Evolutionary conservation across 1,139 yeast genomes (phyloP).

Genomic region (Suhomyces coccinellae): DNA sequence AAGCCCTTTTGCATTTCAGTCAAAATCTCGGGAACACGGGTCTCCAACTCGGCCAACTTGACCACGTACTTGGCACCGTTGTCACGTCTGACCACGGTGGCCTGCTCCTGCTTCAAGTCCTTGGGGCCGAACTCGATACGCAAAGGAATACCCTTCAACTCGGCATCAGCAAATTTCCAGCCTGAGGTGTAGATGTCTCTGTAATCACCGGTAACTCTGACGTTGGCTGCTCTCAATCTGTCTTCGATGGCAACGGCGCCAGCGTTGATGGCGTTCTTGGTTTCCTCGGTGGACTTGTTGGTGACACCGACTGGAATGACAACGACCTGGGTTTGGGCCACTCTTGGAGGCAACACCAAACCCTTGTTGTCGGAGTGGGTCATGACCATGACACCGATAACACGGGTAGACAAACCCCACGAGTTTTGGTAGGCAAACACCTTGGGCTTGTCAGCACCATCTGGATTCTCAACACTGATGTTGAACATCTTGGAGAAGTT

Average conservation of each 20-base stretch:
- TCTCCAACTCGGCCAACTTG: constrained; percentile 62
- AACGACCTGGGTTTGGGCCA: constrained; percentile 88
- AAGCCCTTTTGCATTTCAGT: constrained; percentile 78
- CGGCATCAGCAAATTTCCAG: constrained; percentile 98
- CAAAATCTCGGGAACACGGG: constrained; percentile 70
- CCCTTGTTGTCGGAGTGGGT: constrained; percentile 98
- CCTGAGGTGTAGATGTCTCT: constrained; percentile 97
- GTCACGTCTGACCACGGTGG: constrained; percentile 91
- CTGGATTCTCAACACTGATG: constrained; percentile 92
- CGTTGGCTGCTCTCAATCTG: constrained; percentile 53
- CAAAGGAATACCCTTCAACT: constrained; percentile 91
- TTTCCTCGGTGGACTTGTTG: constrained; percentile 76
- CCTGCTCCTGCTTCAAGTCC: constrained; percentile 79
- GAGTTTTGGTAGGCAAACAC: constrained; percentile 93
- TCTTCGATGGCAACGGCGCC: constrained; percentile 70
- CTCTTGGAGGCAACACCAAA: constrained; percentile 95
- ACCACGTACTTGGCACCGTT: constrained; percentile 73
- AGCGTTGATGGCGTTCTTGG: constrained; percentile 63
- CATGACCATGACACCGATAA: constrained; percentile 99
- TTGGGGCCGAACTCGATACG: constrained; percentile 96
- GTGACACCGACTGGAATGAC: constrained; percentile 95
- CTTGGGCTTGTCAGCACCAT: constrained; percentile 83
- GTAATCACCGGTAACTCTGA: constrained; percentile 83
- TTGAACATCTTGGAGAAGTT: constrained; percentile 99
- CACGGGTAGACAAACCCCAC: constrained; percentile 99